A percentile compares a stretch with the other conserved stretches of the same genome.
Evolutionary conservation across 139 green algal genomes (phyloP).

Genomic region (Chlorella sp.): DNA sequence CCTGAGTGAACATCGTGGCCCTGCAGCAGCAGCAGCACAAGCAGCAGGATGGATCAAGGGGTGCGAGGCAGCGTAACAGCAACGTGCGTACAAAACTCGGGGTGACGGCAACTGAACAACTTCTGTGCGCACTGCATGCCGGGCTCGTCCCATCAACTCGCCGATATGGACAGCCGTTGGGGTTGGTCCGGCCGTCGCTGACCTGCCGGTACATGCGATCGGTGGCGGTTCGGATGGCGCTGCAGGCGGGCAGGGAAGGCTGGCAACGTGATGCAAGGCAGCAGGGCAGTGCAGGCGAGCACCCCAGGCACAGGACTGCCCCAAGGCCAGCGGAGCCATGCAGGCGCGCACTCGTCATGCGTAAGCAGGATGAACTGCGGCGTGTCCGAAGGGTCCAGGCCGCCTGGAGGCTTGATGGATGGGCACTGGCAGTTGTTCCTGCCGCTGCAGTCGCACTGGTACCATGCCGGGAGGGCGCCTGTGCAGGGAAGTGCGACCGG

Average conservation of each 20-base stretch:
- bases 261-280: too few species aligned
- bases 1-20: slow-evolving; percentile 19
- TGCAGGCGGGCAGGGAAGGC: not conserved
- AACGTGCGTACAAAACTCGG: too few species aligned
- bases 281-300: not conserved
- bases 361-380: slow-evolving; percentile 37
- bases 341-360: not conserved
- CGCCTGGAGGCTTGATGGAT: slow-evolving; percentile 22
- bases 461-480: not conserved
- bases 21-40: too few species aligned
- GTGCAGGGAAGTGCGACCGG: too few species aligned
- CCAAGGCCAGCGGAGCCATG: not conserved
- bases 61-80: too few species aligned
- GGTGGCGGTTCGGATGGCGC: not conserved
- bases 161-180: slow-evolving; percentile 7
- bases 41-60: too few species aligned
- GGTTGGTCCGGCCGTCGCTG: slow-evolving; percentile 2
- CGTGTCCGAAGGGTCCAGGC: slow-evolving; percentile 10
- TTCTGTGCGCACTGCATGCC: too few species aligned
- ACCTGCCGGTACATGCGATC: not conserved
- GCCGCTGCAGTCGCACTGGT: slow-evolving; percentile 11
- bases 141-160: too few species aligned
- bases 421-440: slow-evolving; percentile 40
- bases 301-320: not conserved
- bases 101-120: too few species aligned